Conservation (phyloP, 441 rosid genomes). For the Croton laevigatus region DNA sequence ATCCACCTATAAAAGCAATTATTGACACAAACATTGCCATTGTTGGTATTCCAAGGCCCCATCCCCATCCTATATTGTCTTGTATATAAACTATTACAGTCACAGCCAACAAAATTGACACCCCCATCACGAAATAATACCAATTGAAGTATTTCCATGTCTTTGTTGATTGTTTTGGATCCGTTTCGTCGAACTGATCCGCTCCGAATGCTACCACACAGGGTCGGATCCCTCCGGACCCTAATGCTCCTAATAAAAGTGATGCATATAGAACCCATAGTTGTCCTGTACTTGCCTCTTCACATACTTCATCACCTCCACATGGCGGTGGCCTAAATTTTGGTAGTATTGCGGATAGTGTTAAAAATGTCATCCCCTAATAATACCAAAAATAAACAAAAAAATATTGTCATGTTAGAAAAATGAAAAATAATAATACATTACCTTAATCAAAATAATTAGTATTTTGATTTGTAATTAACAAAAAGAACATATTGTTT, state of each 20-base stretch:
- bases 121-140: constrained; percentile 93
- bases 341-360: constrained; percentile 64
- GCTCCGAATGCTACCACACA: constrained; percentile 97
- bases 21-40: constrained; percentile 71
- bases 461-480: too few species aligned
- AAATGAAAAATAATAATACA: too few species aligned
- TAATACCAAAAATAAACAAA: not conserved
- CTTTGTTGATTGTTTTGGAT: constrained; percentile 66
- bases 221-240: constrained; percentile 95
- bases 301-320: constrained; percentile 47
- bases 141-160: constrained; percentile 92
- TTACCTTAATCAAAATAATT: too few species aligned
- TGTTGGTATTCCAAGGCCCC: constrained; percentile 89
- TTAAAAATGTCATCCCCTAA: constrained; percentile 74
- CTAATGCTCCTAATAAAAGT: constrained; percentile 72
- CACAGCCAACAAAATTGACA: constrained; percentile 61
- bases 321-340: constrained; percentile 72
- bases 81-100: constrained; percentile 84
- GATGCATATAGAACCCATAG: constrained; percentile 56
- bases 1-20: constrained; percentile 50
- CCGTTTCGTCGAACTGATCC: constrained; percentile 85
- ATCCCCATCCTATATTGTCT: constrained; percentile 87
- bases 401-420: too few species aligned
- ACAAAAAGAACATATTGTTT: too few species aligned
- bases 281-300: constrained; percentile 62